Conservation (phyloP, 2,329 filamentous ascomycete species). For the Alternaria metachromatica region DNA sequence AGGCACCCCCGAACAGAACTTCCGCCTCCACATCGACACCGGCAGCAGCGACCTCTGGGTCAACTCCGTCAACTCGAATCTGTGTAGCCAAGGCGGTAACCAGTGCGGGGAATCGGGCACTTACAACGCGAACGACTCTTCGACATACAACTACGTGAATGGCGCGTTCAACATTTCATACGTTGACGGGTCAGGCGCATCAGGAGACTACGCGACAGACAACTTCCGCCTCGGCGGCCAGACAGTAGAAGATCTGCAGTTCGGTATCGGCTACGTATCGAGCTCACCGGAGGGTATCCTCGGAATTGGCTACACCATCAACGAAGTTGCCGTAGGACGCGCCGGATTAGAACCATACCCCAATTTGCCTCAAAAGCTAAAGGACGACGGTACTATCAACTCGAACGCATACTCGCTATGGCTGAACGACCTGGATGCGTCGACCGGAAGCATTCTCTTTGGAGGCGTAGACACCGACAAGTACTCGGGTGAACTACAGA, state of each 20-base stretch:
- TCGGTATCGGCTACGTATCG: constrained; percentile 74
- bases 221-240: constrained; percentile 66
- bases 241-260: constrained; percentile 66
- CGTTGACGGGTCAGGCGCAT: constrained; percentile 78
- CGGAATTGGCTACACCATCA: constrained; percentile 80
- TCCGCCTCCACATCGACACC: constrained; percentile 67
- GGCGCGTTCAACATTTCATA: constrained; percentile 88
- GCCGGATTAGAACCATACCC: constrained; percentile 59
- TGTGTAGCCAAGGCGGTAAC: constrained; percentile 61
- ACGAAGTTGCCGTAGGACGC: constrained; percentile 75
- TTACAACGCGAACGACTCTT: constrained; percentile 74
- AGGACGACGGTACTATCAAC: constrained; percentile 66
- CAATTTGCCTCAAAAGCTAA: constrained; percentile 71
- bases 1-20: constrained; percentile 62
- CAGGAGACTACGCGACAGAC: constrained; percentile 82
- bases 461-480: constrained; percentile 82
- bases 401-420: constrained; percentile 73
- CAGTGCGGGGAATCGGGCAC: constrained; percentile 69
- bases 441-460: constrained; percentile 75
- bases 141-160: constrained; percentile 75
- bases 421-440: constrained; percentile 65
- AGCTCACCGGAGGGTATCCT: constrained; percentile 73
- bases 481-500: constrained; percentile 68
- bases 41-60: constrained; percentile 70
- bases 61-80: constrained; percentile 67